Base-by-base conservation (phyloP, 306 rosid genomes). In the Medicago arabica region DNA sequence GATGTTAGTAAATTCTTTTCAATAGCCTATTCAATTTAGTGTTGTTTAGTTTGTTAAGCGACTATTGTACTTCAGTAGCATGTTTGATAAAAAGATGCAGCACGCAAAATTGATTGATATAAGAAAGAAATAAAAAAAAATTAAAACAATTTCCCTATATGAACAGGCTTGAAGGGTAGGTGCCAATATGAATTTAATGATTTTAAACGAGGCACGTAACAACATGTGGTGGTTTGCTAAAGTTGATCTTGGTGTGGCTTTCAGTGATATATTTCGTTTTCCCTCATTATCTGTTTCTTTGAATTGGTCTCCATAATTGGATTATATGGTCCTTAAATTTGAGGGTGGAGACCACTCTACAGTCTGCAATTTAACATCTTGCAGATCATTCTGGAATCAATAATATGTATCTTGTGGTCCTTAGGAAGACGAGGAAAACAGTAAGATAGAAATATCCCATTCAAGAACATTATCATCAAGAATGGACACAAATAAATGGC, bases 1-100 rank as follows among this genome's bases (percentile, higher is more conserved):
- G 47, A 13, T 70, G 38, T 38, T 75, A 17, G 17, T 16, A 39
- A 75, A 49, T 50, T 72, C 18, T 53, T 81, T 71, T 57, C 6
- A 66, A 15, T 13, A 34, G 71, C 28, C 36, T 16, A 16, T 41
- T 71, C 36, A 75, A 31, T 53, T 36, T 80, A 6, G 34, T 66
- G 64, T 9, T n/a, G n/a, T n/a, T n/a, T n/a, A n/a, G n/a, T n/a
- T n/a, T n/a, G n/a, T n/a, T n/a, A n/a, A n/a, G n/a, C n/a, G n/a
- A n/a, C n/a, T n/a, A n/a, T n/a, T n/a, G n/a, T n/a, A n/a, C n/a
- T n/a, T 64, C 0, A 14, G 43, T 5, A 36, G 8, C 4, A 38
- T 38, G 28, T 34, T 62, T 34, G 44, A 34, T 62, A 39, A 62
- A 34, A 34, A 54, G 28, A 18, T 8, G 18, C 67, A 15, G 44